Conservation (phyloP, 2,329 filamentous ascomycete genomes). For the Talaromyces rugulosus region DNA sequence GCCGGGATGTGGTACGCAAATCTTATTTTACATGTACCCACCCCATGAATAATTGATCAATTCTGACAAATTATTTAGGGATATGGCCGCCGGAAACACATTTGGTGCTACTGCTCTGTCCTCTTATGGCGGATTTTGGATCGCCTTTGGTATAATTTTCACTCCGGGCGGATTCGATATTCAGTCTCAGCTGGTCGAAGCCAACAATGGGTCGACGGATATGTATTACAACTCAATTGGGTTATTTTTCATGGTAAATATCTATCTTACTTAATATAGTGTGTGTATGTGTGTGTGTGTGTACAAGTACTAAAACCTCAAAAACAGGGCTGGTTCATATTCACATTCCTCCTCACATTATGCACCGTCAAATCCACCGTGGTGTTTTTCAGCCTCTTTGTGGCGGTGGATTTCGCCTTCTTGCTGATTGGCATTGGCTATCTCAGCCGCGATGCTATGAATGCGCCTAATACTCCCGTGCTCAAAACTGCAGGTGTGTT, state of each 20-base stretch:
- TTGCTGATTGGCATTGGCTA: slow-evolving; percentile 63
- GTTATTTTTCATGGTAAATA: slow-evolving; percentile 59
- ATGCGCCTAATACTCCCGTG: slow-evolving; percentile 40
- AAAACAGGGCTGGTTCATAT: slow-evolving; percentile 68
- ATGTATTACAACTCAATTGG: slow-evolving; percentile 57
- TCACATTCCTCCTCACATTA: slow-evolving; percentile 66
- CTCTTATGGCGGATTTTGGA: slow-evolving; percentile 77
- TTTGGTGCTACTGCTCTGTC: slow-evolving; percentile 73
- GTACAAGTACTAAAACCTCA: slow-evolving; percentile 1
- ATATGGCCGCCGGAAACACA: slow-evolving; percentile 74
- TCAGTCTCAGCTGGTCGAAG: slow-evolving; percentile 39
- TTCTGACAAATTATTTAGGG: slow-evolving; percentile 46
- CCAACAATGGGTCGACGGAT: slow-evolving; percentile 30
- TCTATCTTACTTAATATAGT: no score
- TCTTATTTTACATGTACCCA: neutral
- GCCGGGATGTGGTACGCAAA: slow-evolving; percentile 71
- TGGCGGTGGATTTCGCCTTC: slow-evolving; percentile 68
- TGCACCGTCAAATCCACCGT: slow-evolving; percentile 70
- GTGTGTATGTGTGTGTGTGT: no score
- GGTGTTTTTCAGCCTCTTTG: slow-evolving; percentile 70
- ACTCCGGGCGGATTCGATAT: slow-evolving; percentile 62
- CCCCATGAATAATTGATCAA: neutral
- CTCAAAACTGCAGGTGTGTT: slow-evolving; percentile 69
- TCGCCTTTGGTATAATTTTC: slow-evolving; percentile 65
- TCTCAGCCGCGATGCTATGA: slow-evolving; percentile 46